Base-by-base conservation (phyloP, 2,329 filamentous ascomycete species). In the Aspergillus nomiae region DNA sequence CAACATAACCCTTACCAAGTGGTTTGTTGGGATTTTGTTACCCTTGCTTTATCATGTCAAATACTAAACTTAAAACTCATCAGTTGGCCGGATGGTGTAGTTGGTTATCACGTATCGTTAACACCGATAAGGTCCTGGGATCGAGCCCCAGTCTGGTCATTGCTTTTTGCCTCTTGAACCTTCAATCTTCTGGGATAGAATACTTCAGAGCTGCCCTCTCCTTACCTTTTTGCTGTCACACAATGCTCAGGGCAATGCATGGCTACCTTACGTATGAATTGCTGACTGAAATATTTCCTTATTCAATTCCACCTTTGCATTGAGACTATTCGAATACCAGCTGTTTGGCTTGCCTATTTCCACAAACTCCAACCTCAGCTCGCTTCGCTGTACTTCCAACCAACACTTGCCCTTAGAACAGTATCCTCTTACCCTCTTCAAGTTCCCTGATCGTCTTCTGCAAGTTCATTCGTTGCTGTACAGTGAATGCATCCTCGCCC, bases 401-500 rank as follows among this genome's bases (percentile, higher is more conserved):
- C 11, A 2, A 2, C 30, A 32, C 2, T 7, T 12, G 9, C 8
- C 7, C 11, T 38, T 14, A 55, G n/a, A 55, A 21, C 1, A 77
- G 65, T 41, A 78, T 74, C 43, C 71, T 74, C 36, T 71, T 70
- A 2, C 76, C 78, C n/a, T 68, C 70, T 60, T 81, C 75, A 16
- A 87, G 71, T 10, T 79, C 82, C 32, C 76, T 67, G 1, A 86
- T 79, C 59, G 87, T 81, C 2, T 75, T 77, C 0, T 65, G 71
- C 16, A 90, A 67, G 38, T 77, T 76, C 34, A 73, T 70, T 3
- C 87, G 79, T 38, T 75, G 76, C 8, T 77, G 73, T 51, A 76
- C 78, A 0, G 79, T 74, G 0, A 69, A 69, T 0, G 73, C 70
- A 26, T 87, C 84, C 69, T 91, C 88, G 0, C 85, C 86, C 0